Base-by-base conservation (phyloP, 345 rosid species). In the Brassica juncea region DNA sequence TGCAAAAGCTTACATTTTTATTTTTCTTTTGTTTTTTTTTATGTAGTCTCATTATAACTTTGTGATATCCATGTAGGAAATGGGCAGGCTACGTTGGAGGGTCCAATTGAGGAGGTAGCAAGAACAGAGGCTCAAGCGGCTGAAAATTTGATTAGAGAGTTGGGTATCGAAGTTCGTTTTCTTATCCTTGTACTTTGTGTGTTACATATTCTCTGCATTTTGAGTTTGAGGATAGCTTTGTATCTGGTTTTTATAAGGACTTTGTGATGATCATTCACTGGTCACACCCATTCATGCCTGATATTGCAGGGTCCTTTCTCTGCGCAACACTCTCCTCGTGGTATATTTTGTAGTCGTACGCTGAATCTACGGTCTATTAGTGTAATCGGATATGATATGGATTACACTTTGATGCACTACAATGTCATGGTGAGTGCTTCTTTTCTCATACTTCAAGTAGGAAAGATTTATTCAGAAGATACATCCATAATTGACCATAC, bases 331-430 rank as follows among this genome's bases (percentile, higher is more conserved):
- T 92, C 97, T 60, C 86, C 97, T 77, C 91, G 94, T 31, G 99
- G 99, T 71, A 91, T 94, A 72, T 94, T 94, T 80, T 94, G 99
- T 82, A 94, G 86, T 77, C 94, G 99, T 66, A 94, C 97, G 12
- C 75, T 94, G 86, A 92, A 94, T 85, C 91, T 94, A 23, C 90
- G 97, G 65, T 94, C 99, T 52, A 92, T 94, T 67, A 92, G 97
- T 86, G 97, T 88, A 32, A 94, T 94, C 79, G 99, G 99, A 79
- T 94, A 94, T 75, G 99, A 94, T 86, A 94, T 94, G 99, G 99
- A 94, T 86, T 94, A 94, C 83, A 94, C 99, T 76, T 84, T 94
- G 90, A 86, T 94, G 70, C 99, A 94, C 68, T 94, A 92, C 84
- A 94, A 92, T 82, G 97, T 94, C 83, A 85, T 55, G 97, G 99